A percentile compares a stretch with the other conserved stretches of the same genome.
phyloP scores from a whole-genome alignment of 352 stramenopile genomes.

The Sclerospora graminicola region DNA sequence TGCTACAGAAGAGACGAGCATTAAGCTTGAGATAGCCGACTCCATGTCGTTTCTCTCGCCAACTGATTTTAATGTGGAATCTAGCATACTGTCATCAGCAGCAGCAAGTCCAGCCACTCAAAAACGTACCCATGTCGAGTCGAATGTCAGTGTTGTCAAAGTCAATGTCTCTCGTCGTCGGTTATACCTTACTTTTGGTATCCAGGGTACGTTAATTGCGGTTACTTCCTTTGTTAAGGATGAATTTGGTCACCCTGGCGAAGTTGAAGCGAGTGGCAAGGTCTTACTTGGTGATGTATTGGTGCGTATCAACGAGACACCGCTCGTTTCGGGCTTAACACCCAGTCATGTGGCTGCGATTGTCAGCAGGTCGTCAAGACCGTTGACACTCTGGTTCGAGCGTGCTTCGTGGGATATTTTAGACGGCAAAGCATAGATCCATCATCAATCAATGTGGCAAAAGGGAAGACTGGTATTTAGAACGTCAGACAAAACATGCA shows the following conservation, averaged over 20 bases:
- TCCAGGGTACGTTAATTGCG: conserved; percentile 35
- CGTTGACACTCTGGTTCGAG: conserved; percentile 49
- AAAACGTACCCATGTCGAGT: conserved; percentile 1
- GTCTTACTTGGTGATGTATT: conserved; percentile 58
- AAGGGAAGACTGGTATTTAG: conserved; percentile 14
- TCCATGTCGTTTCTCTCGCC: conserved; percentile 41
- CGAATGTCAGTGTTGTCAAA: conserved; percentile 18
- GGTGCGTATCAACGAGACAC: conserved; percentile 34
- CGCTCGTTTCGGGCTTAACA: conserved; percentile 18
- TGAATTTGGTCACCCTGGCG: conserved; percentile 32
- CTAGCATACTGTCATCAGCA: conserved; percentile 4
- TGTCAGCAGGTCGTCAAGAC: conserved; percentile 27
- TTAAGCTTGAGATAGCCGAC: not conserved
- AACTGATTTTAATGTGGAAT: conserved; percentile 25
- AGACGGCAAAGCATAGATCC: conserved; percentile 21
- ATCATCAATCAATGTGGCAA: not conserved
- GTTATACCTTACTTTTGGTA: conserved; percentile 47
- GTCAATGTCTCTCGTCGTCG: conserved; percentile 29
- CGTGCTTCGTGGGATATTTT: conserved; percentile 53
- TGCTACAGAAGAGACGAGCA: not conserved
- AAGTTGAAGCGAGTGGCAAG: conserved; percentile 62
- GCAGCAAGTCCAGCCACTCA: not conserved
- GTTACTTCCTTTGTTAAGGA: conserved; percentile 53
- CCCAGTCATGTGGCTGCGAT: conserved; percentile 36
- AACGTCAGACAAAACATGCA: not conserved